Evolutionary conservation across 2,329 filamentous ascomycete genomes (phyloP), one percentile per base, ranked within the genome.

Genomic region (Beauveria bassiana): DNA sequence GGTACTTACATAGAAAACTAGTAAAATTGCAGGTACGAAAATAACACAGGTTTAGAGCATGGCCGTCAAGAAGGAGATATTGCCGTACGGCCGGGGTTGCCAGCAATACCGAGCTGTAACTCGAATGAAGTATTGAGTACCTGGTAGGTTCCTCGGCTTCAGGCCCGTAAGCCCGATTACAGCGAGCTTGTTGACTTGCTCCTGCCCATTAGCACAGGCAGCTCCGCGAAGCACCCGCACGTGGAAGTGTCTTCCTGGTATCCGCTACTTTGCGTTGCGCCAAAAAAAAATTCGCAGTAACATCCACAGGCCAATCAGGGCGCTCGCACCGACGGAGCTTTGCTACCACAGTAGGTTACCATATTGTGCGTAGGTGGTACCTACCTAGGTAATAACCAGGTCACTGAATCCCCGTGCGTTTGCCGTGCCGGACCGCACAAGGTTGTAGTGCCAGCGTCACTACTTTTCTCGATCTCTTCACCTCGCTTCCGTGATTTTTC

Each of bases 341-440:
- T 26, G 54, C 50, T 24, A 49, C 40, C 51, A 40, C 49, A 12
- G 31, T 34, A 34, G 31, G 31, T 34, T 34, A 34, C 31, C 10
- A 4, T 34, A 34, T 7, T 31, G 28, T 31, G 8, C 3, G 9
- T 34, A 12, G 31, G 31, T 34, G 31, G 10, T 34, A 34, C 31
- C 9, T 38, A 34, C 31, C 31, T 34, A 34, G 31, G 31, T 34
- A 14, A 34, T 34, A 34, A 12, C 31, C 12, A 34, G 49, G 26
- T 42, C 50, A 61, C 43, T 55, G 20, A 53, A 58, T 61, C 59
- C 59, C 52, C 53, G 52, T 61, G 52, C 46, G 53, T 61, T 61
- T 55, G 43, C 59, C 38, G 34, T 24, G 24, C 26, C 28, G 51
- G 59, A 43, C 43, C 26, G 58, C 50, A 61, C 49, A 31, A 38